Evolutionary conservation across 2,329 filamentous ascomycete species (phyloP).

Genomic region (Fusarium pseudocircinatum): DNA sequence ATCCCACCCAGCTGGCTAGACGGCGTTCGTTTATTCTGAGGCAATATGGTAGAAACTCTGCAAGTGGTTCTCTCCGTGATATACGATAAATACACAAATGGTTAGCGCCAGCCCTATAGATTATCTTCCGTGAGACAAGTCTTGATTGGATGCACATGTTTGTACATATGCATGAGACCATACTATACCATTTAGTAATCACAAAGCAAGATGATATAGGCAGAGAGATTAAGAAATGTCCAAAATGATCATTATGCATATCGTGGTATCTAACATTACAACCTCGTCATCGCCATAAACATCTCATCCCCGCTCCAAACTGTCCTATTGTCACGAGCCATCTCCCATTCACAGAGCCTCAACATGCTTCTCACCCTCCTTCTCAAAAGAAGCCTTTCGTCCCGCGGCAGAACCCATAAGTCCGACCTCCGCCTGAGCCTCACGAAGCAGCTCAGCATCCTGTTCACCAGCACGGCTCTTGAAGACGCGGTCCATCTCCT

Average conservation of each 20-base stretch:
- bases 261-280: not conserved
- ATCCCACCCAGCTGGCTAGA: not conserved
- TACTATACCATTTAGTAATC: not conserved
- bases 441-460: conserved; percentile 31
- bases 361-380: conserved; percentile 15
- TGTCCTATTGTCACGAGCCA: not conserved
- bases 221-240: too few species aligned
- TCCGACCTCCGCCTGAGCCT: conserved; percentile 38
- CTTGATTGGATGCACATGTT: not conserved
- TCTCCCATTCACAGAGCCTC: not conserved
- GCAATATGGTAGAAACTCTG: not conserved
- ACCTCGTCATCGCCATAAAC: not conserved
- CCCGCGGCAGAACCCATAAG: not conserved
- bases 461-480: conserved; percentile 48
- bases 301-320: not conserved
- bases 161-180: not conserved
- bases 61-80: too few species aligned
- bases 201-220: not conserved
- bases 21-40: too few species aligned
- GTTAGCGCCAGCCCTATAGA: not conserved
- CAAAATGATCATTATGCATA: not conserved
- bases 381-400: conserved; percentile 3
- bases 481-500: conserved; percentile 65
- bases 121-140: not conserved
- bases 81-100: too few species aligned